Evolutionary conservation across 2,329 filamentous ascomycete species (phyloP), one percentile per base, ranked within the genome.

Genomic region (Coniochaeta pulveracea): DNA sequence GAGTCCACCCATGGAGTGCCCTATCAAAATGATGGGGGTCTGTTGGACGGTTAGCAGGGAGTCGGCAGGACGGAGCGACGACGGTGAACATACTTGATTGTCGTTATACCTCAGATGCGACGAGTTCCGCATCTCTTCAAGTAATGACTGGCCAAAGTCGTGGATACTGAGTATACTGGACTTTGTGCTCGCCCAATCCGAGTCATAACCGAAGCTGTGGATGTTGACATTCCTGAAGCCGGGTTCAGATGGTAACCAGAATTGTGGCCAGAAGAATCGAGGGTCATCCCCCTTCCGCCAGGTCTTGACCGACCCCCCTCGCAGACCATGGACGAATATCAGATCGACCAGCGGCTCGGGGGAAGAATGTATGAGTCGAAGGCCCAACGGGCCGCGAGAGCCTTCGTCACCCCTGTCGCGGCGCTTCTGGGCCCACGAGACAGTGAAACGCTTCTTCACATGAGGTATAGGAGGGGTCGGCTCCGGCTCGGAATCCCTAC

Each of bases 241-340:
- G 0, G 41, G 30, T 14, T 57, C 52, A 12, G 33, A 24, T 0
- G 58, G 51, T 0, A 63, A 47, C 52, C 53, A 63, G 17, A 40
- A 26, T 34, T 50, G 36, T 0, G 59, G 58, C 59, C 58, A 61
- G 36, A 55, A 61, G 9, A 47, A 34, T 2, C 35, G 32, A 2
- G 41, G 43, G 25, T 55, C 43, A 3, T 37, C 23, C 2, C 45
- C 38, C 33, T 56, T 54, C 3, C 46, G 43, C 58, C 60, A 63
- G 34, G 58, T 61, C 35, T 53, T 52, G 1, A 46, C 44, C 5
- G 56, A 56, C 10, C 43, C 44, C 1, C 57, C 57, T 3, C 55
- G 47, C 3, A 62, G 44, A 2, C 57, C 56, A 39, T 61, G 58
- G 3, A 62, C 49, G 30, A 61, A 62, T 17, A 58, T 41, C 1